These are phyloP conservation scores for Blepharisma japonicum DNA, from an alignment of 73 alveolate genomes.

Conservation along the genomic window DNA sequence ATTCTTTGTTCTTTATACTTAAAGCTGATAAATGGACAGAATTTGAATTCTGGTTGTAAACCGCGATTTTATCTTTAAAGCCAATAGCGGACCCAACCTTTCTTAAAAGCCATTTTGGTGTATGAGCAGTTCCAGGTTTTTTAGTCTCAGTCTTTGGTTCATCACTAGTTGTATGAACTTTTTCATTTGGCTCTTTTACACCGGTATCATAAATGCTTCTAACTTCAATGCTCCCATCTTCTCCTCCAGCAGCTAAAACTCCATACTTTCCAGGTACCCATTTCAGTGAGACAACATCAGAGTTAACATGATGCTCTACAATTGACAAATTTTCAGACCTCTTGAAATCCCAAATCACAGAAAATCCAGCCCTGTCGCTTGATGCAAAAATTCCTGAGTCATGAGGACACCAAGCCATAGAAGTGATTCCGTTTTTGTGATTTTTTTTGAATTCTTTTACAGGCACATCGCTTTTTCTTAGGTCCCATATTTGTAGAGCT, in stretches of 20 bases:
- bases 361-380: conserved; percentile 59
- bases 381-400: conserved; percentile 68
- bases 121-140: conserved; percentile 38
- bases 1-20: not conserved
- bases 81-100: conserved; percentile 73
- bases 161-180: not conserved
- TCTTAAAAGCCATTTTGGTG: conserved; percentile 74
- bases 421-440: conserved; percentile 56
- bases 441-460: conserved; percentile 59
- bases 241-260: conserved; percentile 7
- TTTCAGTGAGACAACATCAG: not conserved
- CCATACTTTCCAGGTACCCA: conserved; percentile 31
- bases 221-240: conserved; percentile 13
- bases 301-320: conserved; percentile 4
- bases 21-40: not conserved
- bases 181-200: not conserved
- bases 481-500: conserved; percentile 78
- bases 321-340: conserved; percentile 57
- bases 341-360: conserved; percentile 62
- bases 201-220: conserved; percentile 3
- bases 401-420: conserved; percentile 79
- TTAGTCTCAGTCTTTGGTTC: not conserved
- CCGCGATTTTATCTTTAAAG: conserved; percentile 58
- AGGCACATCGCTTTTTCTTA: conserved; percentile 80
- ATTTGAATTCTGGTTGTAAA: conserved; percentile 52